A percentile compares a stretch with the other conserved stretches of the same genome.
Evolutionary conservation across 1,284 basidiomycete genomes (phyloP).

Genomic region (Apiotrichum montevideense): DNA sequence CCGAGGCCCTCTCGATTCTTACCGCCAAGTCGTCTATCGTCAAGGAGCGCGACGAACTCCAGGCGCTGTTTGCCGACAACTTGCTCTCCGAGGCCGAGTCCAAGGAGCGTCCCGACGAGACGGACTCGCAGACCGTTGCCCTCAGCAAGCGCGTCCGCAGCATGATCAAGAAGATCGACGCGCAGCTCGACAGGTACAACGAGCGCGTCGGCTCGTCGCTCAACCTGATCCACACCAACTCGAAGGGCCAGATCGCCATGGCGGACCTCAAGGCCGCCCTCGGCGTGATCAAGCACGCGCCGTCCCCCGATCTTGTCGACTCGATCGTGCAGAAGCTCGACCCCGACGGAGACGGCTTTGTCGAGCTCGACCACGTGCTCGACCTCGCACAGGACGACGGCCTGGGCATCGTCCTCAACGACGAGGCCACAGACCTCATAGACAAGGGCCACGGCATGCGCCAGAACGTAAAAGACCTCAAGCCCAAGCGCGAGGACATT

Average conservation of each 20-base stretch:
- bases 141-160: constrained; percentile 88
- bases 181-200: constrained; percentile 89
- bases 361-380: constrained; percentile 51
- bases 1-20: constrained; percentile 83
- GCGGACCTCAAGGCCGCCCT: constrained; percentile 85
- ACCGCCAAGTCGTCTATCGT: constrained; percentile 95
- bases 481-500: constrained; percentile 47
- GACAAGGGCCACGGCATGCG: constrained; percentile 44
- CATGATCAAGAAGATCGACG: constrained; percentile 95
- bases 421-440: constrained; percentile 39
- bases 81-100: constrained; percentile 68
- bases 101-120: constrained; percentile 44
- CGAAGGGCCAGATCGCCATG: constrained; percentile 85
- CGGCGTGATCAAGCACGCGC: constrained; percentile 87
- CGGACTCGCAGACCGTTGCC: constrained; percentile 46
- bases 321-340: constrained; percentile 89
- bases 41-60: constrained; percentile 89
- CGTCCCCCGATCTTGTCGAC: constrained; percentile 83
- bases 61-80: constrained; percentile 86
- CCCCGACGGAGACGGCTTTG: constrained; percentile 91
- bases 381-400: constrained; percentile 47
- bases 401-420: constrained; percentile 40
- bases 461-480: constrained; percentile 40
- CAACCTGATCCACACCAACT: constrained; percentile 88
- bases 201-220: constrained; percentile 80